Base-by-base conservation (phyloP, 2,329 filamentous ascomycete genomes). In the Arthroderma uncinatum region DNA sequence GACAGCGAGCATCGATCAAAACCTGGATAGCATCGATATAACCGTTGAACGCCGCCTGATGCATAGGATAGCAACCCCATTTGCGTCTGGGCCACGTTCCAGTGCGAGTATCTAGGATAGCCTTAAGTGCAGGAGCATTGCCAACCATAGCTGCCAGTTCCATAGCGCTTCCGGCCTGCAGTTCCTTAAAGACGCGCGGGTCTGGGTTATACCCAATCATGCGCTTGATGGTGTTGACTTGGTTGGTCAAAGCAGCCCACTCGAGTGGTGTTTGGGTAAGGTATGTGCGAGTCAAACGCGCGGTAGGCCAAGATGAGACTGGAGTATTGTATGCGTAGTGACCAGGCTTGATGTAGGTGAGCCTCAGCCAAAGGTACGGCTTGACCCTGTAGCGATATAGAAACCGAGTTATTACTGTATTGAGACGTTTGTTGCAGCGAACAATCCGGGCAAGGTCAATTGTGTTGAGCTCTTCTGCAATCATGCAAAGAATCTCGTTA, bases 81-180 rank as follows among this genome's bases (percentile, higher is more conserved):
- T 39, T n/a, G 1, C 16, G 8, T 14, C 10, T 23, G 6, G 50
- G 50, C 33, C 36, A 37, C n/a, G n/a, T 36, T 16, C 30, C 10
- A 1, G 10, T 3, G 6, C 23, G 50, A 21, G 50, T 53, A 19
- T 23, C 36, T 2, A 19, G 7, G 14, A 53, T 12, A 23, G 50
- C 33, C 16, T 39, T 36, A 9, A 53, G 33, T 12, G 50, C 33
- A 12, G 33, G 10, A 5, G 36, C 36, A 30, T 36, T 36, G 12
- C 50, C 50, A 21, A 37, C 33, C 50, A 53, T 53, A 23, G 50
- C 16, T 25, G 50, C 50, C 10, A 53, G 33, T 12, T 53, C 50
- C 16, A 53, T 12, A 12, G 50, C 50, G 9, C 5, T n/a, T 36
- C 16, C 33, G 19, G 23, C 16, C 5, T 28, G 21, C 19, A 37